Conservation (phyloP, 2,329 filamentous ascomycete species). For the Metarhizium robertsii region DNA sequence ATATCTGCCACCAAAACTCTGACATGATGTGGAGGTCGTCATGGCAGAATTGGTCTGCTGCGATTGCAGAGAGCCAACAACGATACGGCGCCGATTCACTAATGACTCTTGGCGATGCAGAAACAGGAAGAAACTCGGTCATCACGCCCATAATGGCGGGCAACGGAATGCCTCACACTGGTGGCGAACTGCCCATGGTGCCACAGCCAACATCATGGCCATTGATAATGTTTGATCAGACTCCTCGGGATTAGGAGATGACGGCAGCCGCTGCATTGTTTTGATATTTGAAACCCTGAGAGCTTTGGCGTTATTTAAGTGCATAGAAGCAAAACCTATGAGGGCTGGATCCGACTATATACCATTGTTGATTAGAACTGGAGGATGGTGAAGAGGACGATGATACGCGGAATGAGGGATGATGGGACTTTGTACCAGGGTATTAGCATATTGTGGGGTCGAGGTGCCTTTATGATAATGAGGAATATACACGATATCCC, state of each 20-base stretch:
- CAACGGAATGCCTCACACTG: neutral
- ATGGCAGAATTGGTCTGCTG: slow-evolving; percentile 46
- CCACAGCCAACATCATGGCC: slow-evolving; percentile 21
- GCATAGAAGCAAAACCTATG: neutral
- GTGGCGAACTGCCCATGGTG: slow-evolving; percentile 16
- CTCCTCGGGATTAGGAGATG: slow-evolving; percentile 4
- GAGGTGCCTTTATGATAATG: no score
- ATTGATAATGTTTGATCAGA: slow-evolving; percentile 21
- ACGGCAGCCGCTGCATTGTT: neutral
- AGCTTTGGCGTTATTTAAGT: neutral
- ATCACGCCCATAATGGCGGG: slow-evolving; percentile 3
- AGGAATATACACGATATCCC: no score
- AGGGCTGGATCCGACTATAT: neutral
- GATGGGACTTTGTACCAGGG: neutral
- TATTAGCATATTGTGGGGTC: neutral
- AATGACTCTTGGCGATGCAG: slow-evolving; percentile 32
- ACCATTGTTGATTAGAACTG: neutral
- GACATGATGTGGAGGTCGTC: slow-evolving; percentile 33
- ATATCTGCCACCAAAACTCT: slow-evolving; percentile 17
- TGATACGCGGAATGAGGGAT: neutral
- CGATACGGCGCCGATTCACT: slow-evolving; percentile 40
- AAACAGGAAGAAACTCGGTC: neutral
- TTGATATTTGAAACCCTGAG: neutral
- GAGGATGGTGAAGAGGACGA: neutral
- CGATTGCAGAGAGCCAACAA: slow-evolving; percentile 39